phyloP scores from a whole-genome alignment of 2,329 filamentous ascomycete species.

The Mycosphaerella sp. region DNA sequence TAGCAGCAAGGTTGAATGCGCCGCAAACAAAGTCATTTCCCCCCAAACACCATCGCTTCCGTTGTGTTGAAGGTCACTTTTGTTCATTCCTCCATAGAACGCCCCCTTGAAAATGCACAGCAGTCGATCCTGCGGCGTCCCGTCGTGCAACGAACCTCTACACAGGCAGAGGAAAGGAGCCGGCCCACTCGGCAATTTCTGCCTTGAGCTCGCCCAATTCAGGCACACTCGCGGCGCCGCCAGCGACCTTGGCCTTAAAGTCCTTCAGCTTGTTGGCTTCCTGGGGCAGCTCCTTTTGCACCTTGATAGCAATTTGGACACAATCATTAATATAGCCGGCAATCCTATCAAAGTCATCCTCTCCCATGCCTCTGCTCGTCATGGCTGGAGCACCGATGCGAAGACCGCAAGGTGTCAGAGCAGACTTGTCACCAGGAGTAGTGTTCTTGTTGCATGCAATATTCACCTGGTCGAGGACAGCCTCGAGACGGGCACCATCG shows the following conservation, averaged over 20 bases:
- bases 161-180: constrained; percentile 85
- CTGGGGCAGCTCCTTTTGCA: constrained; percentile 82
- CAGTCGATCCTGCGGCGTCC: background rate
- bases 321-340: constrained; percentile 80
- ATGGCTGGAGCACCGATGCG: constrained; percentile 96
- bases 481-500: constrained; percentile 92
- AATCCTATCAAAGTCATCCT: constrained; percentile 86
- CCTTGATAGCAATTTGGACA: constrained; percentile 83
- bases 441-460: constrained; percentile 99
- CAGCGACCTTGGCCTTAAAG: constrained; percentile 88
- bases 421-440: constrained; percentile 94
- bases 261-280: constrained; percentile 99
- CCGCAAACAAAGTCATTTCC: constrained; percentile 8
- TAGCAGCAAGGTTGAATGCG: constrained; percentile 19
- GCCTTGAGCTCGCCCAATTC: constrained; percentile 81
- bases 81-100: background rate
- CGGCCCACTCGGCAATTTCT: constrained; percentile 84
- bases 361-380: constrained; percentile 90
- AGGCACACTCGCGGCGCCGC: constrained; percentile 52
- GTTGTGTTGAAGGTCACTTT: constrained; percentile 6
- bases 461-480: constrained; percentile 94
- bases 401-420: constrained; percentile 87
- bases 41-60: constrained; percentile 4
- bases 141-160: constrained; percentile 28
- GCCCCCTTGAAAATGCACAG: background rate